Conservation (phyloP, 768 basidiomycete species). For the Lactarius psammicola region DNA sequence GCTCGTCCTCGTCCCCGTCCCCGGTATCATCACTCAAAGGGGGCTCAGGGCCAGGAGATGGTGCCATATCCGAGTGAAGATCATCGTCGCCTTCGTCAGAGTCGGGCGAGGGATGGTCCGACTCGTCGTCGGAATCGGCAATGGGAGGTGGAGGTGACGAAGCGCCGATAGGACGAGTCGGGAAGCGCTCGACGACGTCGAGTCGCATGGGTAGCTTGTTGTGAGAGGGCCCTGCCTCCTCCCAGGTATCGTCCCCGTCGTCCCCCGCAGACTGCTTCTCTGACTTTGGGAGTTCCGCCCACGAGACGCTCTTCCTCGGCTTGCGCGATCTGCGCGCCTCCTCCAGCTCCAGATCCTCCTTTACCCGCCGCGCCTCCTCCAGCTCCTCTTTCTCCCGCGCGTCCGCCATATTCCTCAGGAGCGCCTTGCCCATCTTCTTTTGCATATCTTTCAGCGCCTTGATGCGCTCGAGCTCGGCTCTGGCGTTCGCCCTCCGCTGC, state of each 20-base stretch:
- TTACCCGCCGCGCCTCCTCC: conserved; percentile 34
- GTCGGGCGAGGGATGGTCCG: conserved; percentile 41
- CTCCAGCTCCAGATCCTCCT: conserved; percentile 33
- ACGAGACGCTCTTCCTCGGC: conserved; percentile 63
- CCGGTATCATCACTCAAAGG: conserved; percentile 25
- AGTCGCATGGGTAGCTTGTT: conserved; percentile 57
- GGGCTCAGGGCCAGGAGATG: background rate
- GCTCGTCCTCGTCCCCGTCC: conserved; percentile 30
- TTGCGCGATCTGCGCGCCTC: conserved; percentile 37
- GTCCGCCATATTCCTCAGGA: conserved; percentile 49
- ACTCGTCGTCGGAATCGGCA: conserved; percentile 71
- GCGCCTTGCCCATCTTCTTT: conserved; percentile 74
- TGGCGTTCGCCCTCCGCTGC: conserved; percentile 50
- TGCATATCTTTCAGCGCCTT: conserved; percentile 52
- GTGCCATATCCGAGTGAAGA: conserved; percentile 27
- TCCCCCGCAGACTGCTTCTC: conserved; percentile 35
- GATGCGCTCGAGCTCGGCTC: conserved; percentile 40
- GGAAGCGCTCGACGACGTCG: conserved; percentile 64
- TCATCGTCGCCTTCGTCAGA: conserved; percentile 37
- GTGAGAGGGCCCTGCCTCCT: conserved; percentile 41
- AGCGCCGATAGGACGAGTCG: conserved; percentile 33
- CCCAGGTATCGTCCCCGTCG: conserved; percentile 57
- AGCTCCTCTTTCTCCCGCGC: conserved; percentile 42
- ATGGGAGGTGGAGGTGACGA: conserved; percentile 30
- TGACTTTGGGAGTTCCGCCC: conserved; percentile 46